phyloP scores from a whole-genome alignment of 306 rosid species.

The Ochetophila trinervis region DNA sequence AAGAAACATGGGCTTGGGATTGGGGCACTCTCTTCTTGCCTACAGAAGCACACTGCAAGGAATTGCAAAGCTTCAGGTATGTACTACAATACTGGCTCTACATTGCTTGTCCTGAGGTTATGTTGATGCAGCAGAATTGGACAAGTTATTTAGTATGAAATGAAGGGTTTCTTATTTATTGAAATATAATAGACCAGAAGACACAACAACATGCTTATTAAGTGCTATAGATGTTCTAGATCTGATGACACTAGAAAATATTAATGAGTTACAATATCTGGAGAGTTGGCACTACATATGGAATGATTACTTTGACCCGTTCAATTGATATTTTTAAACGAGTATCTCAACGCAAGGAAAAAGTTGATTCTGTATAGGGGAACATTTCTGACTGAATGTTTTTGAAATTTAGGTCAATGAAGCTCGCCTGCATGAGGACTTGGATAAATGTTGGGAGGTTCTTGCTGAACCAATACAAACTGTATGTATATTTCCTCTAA shows the following conservation, averaged over 20 bases:
- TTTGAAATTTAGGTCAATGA: slow-evolving; percentile 57
- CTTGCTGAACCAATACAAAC: slow-evolving; percentile 98
- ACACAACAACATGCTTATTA: too few relatives aligned
- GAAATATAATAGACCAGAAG: too few relatives aligned
- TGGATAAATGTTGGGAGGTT: slow-evolving; percentile 89
- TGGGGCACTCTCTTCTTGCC: slow-evolving; percentile 92
- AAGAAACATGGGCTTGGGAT: slow-evolving; percentile 83
- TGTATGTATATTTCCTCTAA: slow-evolving; percentile 37
- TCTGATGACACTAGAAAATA: neutral
- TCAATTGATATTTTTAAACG: too few relatives aligned
- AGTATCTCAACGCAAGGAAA: neutral
- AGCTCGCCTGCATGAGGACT: slow-evolving; percentile 70
- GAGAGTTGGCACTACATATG: neutral
- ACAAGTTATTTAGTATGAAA: too few relatives aligned
- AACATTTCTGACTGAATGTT: neutral
- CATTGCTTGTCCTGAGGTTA: neutral
- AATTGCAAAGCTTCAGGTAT: slow-evolving; percentile 81
- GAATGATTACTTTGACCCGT: too few relatives aligned
- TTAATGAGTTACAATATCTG: neutral
- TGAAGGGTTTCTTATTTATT: too few relatives aligned
- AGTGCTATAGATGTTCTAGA: too few relatives aligned
- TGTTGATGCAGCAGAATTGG: neutral
- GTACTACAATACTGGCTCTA: neutral
- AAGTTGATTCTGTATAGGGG: neutral
- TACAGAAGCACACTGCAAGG: slow-evolving; percentile 84